Evolutionary conservation across 257 asterid species (phyloP), one percentile per base, ranked within the genome.

Genomic region (Solanum virginianum): DNA sequence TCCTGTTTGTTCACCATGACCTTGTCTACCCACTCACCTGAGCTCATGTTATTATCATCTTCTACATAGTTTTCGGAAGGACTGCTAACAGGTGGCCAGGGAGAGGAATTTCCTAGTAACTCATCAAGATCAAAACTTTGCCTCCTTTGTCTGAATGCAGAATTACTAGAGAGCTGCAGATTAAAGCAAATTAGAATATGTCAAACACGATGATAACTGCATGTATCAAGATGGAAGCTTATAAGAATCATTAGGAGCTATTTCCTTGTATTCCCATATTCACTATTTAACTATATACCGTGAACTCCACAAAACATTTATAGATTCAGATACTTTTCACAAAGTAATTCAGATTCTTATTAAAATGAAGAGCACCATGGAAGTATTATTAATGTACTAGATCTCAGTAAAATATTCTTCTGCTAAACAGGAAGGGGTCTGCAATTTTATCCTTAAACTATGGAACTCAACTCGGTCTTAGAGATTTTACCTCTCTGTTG

Each of bases 1-100:
- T 94, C 97, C 87, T 92, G 97, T 92, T 90, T 94, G 93, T 96
- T 96, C 81, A 96, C 98, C 99, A 96, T 96, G 85, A 92, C 92
- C 91, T 96, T 96, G 93, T 96, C 99, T 80, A 94, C 98, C 99
- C 99, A 96, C 85, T 92, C 99, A 43, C 95, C 97, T 2, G 95
- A 85, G 86, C 91, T 88, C 59, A 90, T 85, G 85, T 94, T 95
- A 88, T 84, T 90, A 49, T 93, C 99, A 60, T 93, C 98, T 51
- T 88, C 94, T 32, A 75, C 90, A 43, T 84, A 86, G 88, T 85
- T 88, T 88, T 86, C 97, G 81, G 87, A 54, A 39, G 91, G 88
- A 83, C 90, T 89, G 90, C 83, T 89, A 75, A 92, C 87, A 32
- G 97, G 97, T 41, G 99, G 98, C 99, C 99, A 96, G 20, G 90